phyloP scores from a whole-genome alignment of 495 filamentous ascomycete genomes.

The Penicillium maclennaniae region DNA sequence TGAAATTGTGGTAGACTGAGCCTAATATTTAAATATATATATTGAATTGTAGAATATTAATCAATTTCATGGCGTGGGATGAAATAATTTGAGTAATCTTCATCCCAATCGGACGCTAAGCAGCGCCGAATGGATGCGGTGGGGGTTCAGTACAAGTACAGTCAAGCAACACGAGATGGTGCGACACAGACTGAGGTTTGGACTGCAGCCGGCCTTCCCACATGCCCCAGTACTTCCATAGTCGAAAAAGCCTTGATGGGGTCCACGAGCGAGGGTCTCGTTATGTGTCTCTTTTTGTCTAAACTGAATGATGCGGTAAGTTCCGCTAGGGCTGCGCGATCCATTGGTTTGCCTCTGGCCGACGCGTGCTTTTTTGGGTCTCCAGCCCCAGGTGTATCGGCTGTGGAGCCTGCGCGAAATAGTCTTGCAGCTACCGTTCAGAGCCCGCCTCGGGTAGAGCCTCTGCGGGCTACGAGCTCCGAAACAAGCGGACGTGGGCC shows the following conservation, averaged over 20 bases:
- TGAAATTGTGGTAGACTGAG: background rate
- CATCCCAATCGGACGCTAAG: background rate
- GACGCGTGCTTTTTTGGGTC: conserved; percentile 6
- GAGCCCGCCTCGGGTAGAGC: conserved; percentile 10
- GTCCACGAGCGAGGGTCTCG: conserved; percentile 8
- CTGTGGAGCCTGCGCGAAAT: conserved; percentile 13
- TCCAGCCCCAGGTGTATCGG: conserved; percentile 14
- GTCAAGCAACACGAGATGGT: conserved; percentile 18
- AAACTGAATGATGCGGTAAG: conserved; percentile 1
- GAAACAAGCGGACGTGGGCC: background rate
- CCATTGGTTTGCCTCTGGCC: conserved; percentile 1
- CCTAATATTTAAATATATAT: too few relatives aligned
- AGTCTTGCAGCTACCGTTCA: background rate
- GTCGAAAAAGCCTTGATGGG: background rate
- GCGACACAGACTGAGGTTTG: conserved; percentile 16
- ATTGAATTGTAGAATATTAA: background rate
- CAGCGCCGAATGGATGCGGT: background rate
- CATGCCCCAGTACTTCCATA: conserved; percentile 9
- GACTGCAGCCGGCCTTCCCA: conserved; percentile 6
- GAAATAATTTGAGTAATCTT: background rate
- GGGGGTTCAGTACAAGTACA: background rate
- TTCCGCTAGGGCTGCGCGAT: background rate
- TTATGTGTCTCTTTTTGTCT: conserved; percentile 1
- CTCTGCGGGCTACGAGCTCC: conserved; percentile 3
- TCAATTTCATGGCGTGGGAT: background rate